These are phyloP conservation scores for Fusarium goolgardi DNA, from an alignment of 2,329 filamentous ascomycete genomes.

Conservation along the genomic window DNA sequence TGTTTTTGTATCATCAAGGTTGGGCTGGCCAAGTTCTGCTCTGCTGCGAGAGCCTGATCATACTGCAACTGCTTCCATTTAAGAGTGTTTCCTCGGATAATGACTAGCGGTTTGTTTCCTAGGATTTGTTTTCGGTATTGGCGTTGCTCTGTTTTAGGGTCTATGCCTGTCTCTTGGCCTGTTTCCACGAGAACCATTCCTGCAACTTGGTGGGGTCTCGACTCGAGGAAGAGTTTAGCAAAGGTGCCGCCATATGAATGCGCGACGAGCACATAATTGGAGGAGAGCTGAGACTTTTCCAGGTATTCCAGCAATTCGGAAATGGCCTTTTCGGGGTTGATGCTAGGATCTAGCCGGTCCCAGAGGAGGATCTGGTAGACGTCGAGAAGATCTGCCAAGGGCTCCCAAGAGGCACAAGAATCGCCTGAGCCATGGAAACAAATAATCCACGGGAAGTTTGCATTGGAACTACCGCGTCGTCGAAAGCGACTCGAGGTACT, in stretches of 20 bases:
- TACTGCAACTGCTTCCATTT: conserved; percentile 37
- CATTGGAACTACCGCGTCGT: not conserved
- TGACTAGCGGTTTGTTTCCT: conserved; percentile 27
- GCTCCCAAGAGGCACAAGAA: conserved; percentile 35
- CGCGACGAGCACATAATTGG: conserved; percentile 26
- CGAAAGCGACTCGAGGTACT: not conserved
- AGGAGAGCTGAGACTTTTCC: fast-evolving
- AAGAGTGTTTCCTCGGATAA: conserved; percentile 39
- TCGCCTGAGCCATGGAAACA: conserved; percentile 41
- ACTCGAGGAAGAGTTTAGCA: conserved; percentile 32
- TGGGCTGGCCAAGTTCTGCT: not conserved
- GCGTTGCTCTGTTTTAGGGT: conserved; percentile 14
- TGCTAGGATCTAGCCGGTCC: conserved; percentile 17
- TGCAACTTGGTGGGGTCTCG: conserved; percentile 19
- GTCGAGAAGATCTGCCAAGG: conserved; percentile 15
- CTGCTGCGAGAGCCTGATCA: conserved; percentile 17
- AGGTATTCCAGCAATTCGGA: conserved; percentile 7
- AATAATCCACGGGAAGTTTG: conserved; percentile 24
- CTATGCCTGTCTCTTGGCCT: conserved; percentile 38
- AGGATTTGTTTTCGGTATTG: conserved; percentile 32
- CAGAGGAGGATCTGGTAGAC: conserved; percentile 29
- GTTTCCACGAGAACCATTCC: conserved; percentile 42
- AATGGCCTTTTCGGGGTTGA: conserved; percentile 4
- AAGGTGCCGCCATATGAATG: conserved; percentile 42
- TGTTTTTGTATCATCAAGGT: conserved; percentile 21